Base-by-base conservation (phyloP, 108 stramenopile genomes). In the Pseudonitzschia multiseries region DNA sequence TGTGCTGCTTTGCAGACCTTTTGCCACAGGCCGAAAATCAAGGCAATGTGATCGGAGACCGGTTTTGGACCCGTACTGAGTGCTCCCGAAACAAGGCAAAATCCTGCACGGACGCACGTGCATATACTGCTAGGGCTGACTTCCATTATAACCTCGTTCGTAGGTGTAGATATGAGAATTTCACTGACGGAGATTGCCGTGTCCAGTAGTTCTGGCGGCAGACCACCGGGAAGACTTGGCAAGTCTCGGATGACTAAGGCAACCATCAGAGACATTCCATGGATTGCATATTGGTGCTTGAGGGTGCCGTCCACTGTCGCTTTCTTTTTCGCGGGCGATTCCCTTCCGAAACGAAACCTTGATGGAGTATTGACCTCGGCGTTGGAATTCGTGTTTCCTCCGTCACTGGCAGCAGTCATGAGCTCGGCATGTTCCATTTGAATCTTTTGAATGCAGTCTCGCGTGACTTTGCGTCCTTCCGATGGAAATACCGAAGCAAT, bases 101-200 rank as follows among this genome's bases (percentile, higher is more conserved):
- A 93, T 2, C 94, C 94, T 36, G 88, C 86, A 62, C 86, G 76
- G 12, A 90, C 84, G 69, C 94, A 90, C 17, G 87, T 88, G 66
- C 91, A 92, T 3, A 73, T 81, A 44, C 86, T 85, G 51, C 75
- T 80, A 21, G 89, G 89, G 48, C 81, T 89, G 17, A 52, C 81
- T 54, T 82, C 79, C 15, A 74, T 62, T 67, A 93, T 68, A 17
- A 65, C 57, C 20, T 89, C 86, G 67, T 89, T 85, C 59, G 73
- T 80, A 28, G 84, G 81, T 60, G 89, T 84, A 0, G 84, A 59
- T 5, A 91, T 59, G 51, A 95, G 59, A 46, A 89, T 84, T 41
- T 86, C 85, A 28, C 84, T 73, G 8, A 89, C 85, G 6, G 90
- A 84, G 50, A 91, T 76, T 8, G 66, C 76, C 40, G 72, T 81